Base-by-base conservation (phyloP, 805 yeast species). In the Metschnikowia reukaufii region DNA sequence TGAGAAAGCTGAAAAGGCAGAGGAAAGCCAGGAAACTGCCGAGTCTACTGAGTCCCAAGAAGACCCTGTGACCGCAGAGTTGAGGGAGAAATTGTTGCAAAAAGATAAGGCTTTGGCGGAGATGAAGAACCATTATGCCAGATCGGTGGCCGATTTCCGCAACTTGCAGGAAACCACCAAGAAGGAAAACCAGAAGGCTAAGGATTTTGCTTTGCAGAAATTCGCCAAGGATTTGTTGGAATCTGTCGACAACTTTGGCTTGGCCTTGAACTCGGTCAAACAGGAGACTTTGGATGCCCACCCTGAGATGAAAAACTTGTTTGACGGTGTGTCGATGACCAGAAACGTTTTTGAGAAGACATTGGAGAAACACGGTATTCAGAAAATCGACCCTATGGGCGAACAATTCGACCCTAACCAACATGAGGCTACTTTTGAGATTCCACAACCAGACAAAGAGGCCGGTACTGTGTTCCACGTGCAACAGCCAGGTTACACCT, bases 381-480 rank as follows among this genome's bases (percentile, higher is more conserved):
- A 69, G 54, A 88, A 88, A 72, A 76, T 88, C 51, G 84, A 88
- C 61, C 96, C 97, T 42, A 48, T 87, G 31, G 96, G 92, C 53
- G 88, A 89, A 68, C 75, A 72, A 55, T 90, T 91, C 59, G 96
- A 90, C 66, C 97, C 97, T 52, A 88, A 91, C 70, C 76, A 75
- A 59, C 97, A 90, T 67, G 97, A 90, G 71, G 97, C 97, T 44
- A 82, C 92, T 27, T 91, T 90, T 68, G 94, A 90, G 73, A 72
- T 86, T 45, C 86, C 92, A 29, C 88, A 85, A 62, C 88, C 91
- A 40, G 94, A 81, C 58, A 88, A 88, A 68, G 92, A 87, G 68
- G 88, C 96, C 15, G 96, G 96, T 50, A 85, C 96, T 21, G 88
- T 90, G 49, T 86, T 91, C 82, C 88, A 81, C 61, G 97, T 91